Evolutionary conservation across 306 rosid genomes (phyloP).

Genomic region (Sicyos baderoa): DNA sequence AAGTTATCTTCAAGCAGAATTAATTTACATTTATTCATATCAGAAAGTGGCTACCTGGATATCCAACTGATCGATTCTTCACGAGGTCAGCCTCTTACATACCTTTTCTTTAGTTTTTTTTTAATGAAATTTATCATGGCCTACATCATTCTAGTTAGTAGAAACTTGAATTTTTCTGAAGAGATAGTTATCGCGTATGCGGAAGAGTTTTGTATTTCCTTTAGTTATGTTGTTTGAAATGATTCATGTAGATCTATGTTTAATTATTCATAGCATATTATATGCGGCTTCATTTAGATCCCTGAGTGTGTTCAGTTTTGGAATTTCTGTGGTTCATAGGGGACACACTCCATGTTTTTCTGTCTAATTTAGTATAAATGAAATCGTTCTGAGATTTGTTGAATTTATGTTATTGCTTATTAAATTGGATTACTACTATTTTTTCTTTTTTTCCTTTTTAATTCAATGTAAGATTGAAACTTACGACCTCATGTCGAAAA

Average conservation of each 20-base stretch:
- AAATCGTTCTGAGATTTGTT: too few relatives aligned
- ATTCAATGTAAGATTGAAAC: too few relatives aligned
- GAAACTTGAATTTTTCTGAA: slow-evolving; percentile 9
- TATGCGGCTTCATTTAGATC: neutral
- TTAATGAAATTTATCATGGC: neutral
- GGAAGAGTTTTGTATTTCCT: slow-evolving; percentile 17
- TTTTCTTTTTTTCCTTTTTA: too few relatives aligned
- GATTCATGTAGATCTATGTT: slow-evolving; percentile 12
- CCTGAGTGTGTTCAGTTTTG: slow-evolving; percentile 6
- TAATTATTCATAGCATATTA: slow-evolving; percentile 7
- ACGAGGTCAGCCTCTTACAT: slow-evolving; percentile 9
- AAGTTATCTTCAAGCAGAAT: neutral
- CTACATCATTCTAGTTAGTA: slow-evolving; percentile 2
- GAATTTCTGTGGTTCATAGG: neutral
- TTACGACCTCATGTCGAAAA: too few relatives aligned
- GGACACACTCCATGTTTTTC: too few relatives aligned
- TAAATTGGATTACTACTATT: too few relatives aligned
- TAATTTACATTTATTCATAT: slow-evolving; percentile 5
- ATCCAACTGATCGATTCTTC: slow-evolving; percentile 15
- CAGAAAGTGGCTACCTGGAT: neutral
- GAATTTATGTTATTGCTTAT: too few relatives aligned
- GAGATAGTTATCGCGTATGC: neutral
- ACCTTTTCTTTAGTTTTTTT: neutral
- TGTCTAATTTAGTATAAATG: too few relatives aligned
- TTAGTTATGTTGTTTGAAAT: slow-evolving; percentile 7